Base-by-base conservation (phyloP, 768 basidiomycete species). In the Tephrocybe sp. region DNA sequence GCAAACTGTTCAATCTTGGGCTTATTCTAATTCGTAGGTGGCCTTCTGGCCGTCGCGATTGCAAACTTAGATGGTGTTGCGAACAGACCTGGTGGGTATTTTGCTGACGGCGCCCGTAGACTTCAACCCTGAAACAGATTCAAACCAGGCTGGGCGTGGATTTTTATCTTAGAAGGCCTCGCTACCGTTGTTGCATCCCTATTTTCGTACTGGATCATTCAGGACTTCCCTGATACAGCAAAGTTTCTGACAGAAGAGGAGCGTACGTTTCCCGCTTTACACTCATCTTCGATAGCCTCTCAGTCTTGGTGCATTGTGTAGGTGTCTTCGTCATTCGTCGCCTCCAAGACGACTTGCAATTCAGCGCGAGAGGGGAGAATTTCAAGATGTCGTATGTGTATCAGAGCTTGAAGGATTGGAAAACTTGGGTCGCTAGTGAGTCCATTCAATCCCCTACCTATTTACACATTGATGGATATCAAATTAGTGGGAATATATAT, bases 221-320 rank as follows among this genome's bases (percentile, higher is more conserved):
- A 86, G 57, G 88, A 90, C 64, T 91, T 90, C 62, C 87, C 89
- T 1, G 86, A 88, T 46, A 82, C 75, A 0, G 86, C 88, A 1
- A 83, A 74, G 51, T 92, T 91, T 65, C 69, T 92, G 31, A 79
- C 73, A 6, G 76, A 82, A 27, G 63, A 74, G 26, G 89, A 91
- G 62, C 75, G 84, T 78, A 61, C 40, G 72, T 69, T 16, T 2
- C 30, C 5, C 12, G 22, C 7, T 30, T 28, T 31, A 21, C 25
- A 8, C 41, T 15, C 9, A 4, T 11, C 13, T 34, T 5, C 13
- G 8, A 16, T n/a, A 37, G 16, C n/a, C 36, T 16, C 36, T 12
- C 8, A 6, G 6, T 16, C 22, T 31, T 21, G 21, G 39, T 30
- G 22, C 15, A 9, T 31, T 9, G 16, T 36, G 27, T 47, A 85